These are phyloP conservation scores for Bipolaris cookei DNA, from an alignment of 2,329 filamentous ascomycete species.

Conservation along the genomic window DNA sequence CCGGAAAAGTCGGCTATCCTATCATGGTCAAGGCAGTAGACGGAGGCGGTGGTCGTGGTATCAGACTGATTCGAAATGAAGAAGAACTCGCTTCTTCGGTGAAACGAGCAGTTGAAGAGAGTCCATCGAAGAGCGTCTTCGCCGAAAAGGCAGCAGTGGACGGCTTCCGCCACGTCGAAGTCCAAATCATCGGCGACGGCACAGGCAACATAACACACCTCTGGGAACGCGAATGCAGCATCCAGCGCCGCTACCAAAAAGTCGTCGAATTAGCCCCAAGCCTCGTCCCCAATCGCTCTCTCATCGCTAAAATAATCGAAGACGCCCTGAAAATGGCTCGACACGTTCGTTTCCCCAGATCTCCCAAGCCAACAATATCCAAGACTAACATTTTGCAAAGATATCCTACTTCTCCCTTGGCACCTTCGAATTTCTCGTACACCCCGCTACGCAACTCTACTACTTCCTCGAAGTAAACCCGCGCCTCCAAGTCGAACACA, in stretches of 20 bases:
- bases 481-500: conserved; percentile 67
- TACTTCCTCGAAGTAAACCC: conserved; percentile 69
- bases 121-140: conserved; percentile 64
- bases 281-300: conserved; percentile 53
- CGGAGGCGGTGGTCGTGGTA: conserved; percentile 66
- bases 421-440: conserved; percentile 69
- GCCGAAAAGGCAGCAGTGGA: conserved; percentile 68
- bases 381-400: conserved; percentile 36
- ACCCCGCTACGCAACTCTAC: conserved; percentile 56
- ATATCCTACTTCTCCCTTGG: conserved; percentile 65
- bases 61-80: conserved; percentile 58
- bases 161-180: conserved; percentile 66
- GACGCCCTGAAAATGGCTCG: conserved; percentile 61
- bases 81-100: conserved; percentile 56
- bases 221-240: conserved; percentile 67
- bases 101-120: conserved; percentile 62
- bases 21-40: conserved; percentile 71
- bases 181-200: conserved; percentile 66
- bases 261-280: conserved; percentile 65
- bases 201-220: conserved; percentile 60
- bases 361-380: fast-evolving
- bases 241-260: conserved; percentile 67
- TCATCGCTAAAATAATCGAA: conserved; percentile 60
- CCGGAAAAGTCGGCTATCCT: conserved; percentile 60
- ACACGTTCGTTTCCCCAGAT: conserved; percentile 41